Percentiles rank a stretch among this genome's conserved stretches.
Conservation (phyloP, 108 stramenopile species). For the Phaeodactylum tricornutum region DNA sequence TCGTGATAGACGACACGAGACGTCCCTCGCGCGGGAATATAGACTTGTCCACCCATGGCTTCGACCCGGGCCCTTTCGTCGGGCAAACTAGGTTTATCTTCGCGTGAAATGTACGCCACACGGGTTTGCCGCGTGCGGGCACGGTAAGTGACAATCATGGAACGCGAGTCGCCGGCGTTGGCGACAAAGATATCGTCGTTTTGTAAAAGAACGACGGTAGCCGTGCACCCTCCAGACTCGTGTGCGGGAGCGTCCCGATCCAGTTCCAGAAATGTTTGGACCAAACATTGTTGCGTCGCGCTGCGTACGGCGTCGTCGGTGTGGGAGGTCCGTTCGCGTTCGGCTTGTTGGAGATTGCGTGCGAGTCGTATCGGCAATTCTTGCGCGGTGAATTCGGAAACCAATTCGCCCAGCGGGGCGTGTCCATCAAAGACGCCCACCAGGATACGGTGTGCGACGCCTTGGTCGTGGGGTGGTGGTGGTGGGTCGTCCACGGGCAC, state of each 20-base stretch:
- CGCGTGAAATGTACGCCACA: slow-evolving; percentile 60
- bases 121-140: slow-evolving; percentile 8
- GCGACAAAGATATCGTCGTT: slow-evolving; percentile 59
- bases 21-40: slow-evolving; percentile 45
- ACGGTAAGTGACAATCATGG: slow-evolving; percentile 60
- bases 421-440: slow-evolving; percentile 84
- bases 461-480: background rate
- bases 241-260: slow-evolving; percentile 54
- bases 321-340: slow-evolving; percentile 4
- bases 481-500: background rate
- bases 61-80: slow-evolving; percentile 58
- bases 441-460: slow-evolving; percentile 11
- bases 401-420: slow-evolving; percentile 55
- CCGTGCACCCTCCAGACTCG: slow-evolving; percentile 59
- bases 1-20: slow-evolving; percentile 42
- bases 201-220: slow-evolving; percentile 53
- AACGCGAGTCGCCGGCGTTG: slow-evolving; percentile 71
- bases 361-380: slow-evolving; percentile 48
- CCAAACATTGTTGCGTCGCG: slow-evolving; percentile 27
- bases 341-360: slow-evolving; percentile 19
- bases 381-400: slow-evolving; percentile 51
- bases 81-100: slow-evolving; percentile 65
- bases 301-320: slow-evolving; percentile 9
- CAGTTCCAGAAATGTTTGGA: slow-evolving; percentile 60
- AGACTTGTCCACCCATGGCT: slow-evolving; percentile 63